These are phyloP conservation scores for Blastobotrys persicus DNA, from an alignment of 1,139 yeast species.

Conservation along the genomic window DNA sequence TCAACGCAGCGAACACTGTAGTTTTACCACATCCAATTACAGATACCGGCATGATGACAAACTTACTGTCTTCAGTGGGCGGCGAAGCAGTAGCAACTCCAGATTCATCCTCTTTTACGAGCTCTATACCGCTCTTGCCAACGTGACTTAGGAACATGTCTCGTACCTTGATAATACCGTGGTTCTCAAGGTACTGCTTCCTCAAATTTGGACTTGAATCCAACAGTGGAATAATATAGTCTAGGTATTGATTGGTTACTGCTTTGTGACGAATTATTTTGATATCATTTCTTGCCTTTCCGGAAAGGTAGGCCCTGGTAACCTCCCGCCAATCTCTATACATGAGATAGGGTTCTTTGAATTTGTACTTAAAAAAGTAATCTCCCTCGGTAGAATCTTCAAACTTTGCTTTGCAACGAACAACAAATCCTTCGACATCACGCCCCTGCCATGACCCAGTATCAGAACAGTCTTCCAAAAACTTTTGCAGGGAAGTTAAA, in stretches of 20 bases:
- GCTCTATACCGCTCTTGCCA: conserved; percentile 49
- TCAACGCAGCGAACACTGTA: conserved; percentile 65
- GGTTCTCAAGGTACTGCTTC: conserved; percentile 51
- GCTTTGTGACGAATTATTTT: conserved; percentile 52
- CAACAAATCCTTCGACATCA: conserved; percentile 92
- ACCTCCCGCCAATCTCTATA: conserved; percentile 90
- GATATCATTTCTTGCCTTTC: conserved; percentile 46
- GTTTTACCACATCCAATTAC: conserved; percentile 97
- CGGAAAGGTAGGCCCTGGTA: conserved; percentile 57
- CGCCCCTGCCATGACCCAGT: conserved; percentile 69
- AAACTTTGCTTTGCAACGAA: conserved; percentile 51
- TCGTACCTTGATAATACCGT: conserved; percentile 74
- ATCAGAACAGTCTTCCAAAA: conserved; percentile 55
- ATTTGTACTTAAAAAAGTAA: conserved; percentile 88
- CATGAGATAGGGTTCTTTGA: conserved; percentile 90
- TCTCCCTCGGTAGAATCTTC: conserved; percentile 35
- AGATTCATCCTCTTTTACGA: conserved; percentile 28
- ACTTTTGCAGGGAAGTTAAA: conserved; percentile 45
- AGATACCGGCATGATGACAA: conserved; percentile 75
- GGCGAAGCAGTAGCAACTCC: conserved; percentile 10
- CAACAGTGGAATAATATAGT: conserved; percentile 59
- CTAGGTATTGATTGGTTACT: conserved; percentile 65
- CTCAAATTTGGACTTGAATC: conserved; percentile 42
- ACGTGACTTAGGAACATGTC: conserved; percentile 51
- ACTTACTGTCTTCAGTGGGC: conserved; percentile 40